Percentiles rank a stretch among this genome's conserved stretches.
Evolutionary conservation across 768 basidiomycete species (phyloP).

Genomic region (Austroboletus eburneus): DNA sequence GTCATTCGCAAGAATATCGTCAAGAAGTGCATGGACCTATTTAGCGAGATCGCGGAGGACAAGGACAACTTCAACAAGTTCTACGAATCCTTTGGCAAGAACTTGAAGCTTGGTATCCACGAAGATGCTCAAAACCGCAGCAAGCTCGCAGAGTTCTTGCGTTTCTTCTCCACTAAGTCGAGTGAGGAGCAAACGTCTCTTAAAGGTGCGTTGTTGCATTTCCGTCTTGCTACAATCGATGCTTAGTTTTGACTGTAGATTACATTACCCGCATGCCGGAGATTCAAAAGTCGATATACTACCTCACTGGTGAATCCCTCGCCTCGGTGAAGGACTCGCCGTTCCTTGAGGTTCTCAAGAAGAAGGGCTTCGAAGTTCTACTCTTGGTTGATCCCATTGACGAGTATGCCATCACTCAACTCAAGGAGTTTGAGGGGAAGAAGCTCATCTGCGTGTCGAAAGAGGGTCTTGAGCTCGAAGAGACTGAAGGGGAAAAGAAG

Average conservation of each 20-base stretch:
- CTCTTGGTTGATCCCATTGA: slow-evolving; percentile 98
- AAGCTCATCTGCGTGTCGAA: slow-evolving; percentile 98
- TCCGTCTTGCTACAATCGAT: background rate
- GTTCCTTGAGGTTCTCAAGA: slow-evolving; percentile 99
- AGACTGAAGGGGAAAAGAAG: slow-evolving; percentile 97
- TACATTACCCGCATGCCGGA: slow-evolving; percentile 99
- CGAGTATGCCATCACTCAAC: slow-evolving; percentile 96
- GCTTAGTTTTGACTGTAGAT: slow-evolving; percentile 44
- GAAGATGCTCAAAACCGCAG: slow-evolving; percentile 98
- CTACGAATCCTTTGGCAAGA: slow-evolving; percentile 98
- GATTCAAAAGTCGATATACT: slow-evolving; percentile 98
- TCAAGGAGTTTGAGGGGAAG: slow-evolving; percentile 99
- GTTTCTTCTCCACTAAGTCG: slow-evolving; percentile 96
- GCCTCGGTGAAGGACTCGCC: slow-evolving; percentile 88
- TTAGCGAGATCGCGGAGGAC: slow-evolving; percentile 97
- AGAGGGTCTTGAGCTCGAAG: slow-evolving; percentile 98
- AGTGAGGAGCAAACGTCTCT: slow-evolving; percentile 87
- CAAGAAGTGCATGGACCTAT: slow-evolving; percentile 94
- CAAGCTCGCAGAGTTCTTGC: slow-evolving; percentile 98
- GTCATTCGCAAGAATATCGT: slow-evolving; percentile 99
- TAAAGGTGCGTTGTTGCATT: slow-evolving; percentile 64
- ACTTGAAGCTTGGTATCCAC: slow-evolving; percentile 99
- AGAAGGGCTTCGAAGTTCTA: slow-evolving; percentile 98
- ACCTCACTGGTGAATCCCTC: slow-evolving; percentile 97
- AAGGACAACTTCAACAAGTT: slow-evolving; percentile 98